A percentile compares a stretch with the other conserved stretches of the same genome.
Conservation (phyloP, 805 yeast species). For the Cyberlindnera galapagoensis region DNA sequence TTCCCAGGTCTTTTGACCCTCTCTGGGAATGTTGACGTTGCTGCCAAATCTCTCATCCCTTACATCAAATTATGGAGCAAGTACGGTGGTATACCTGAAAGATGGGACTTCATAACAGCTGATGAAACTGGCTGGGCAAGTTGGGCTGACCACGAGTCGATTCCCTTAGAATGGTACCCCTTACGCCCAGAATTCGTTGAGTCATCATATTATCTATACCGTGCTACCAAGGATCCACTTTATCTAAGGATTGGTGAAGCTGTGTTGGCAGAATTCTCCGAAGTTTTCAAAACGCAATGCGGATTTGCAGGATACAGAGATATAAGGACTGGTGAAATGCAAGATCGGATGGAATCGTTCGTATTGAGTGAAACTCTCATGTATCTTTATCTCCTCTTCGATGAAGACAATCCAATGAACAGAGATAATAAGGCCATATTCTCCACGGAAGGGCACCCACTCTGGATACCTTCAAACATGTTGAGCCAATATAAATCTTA, state of each 20-base stretch:
- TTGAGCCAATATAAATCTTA: constrained; percentile 20
- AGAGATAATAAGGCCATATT: constrained; percentile 35
- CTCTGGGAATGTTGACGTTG: constrained; percentile 66
- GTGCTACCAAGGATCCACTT: constrained; percentile 83
- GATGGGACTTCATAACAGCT: constrained; percentile 52
- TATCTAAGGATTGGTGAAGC: constrained; percentile 70
- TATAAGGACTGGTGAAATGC: constrained; percentile 51
- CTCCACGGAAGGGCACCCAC: constrained; percentile 91
- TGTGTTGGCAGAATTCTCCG: constrained; percentile 48
- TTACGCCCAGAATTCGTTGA: constrained; percentile 89
- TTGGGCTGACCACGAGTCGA: constrained; percentile 25
- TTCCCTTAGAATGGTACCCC: constrained; percentile 84
- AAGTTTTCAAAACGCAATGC: constrained; percentile 52
- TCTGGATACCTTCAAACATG: constrained; percentile 53
- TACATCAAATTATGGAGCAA: constrained; percentile 74
- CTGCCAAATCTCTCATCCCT: constrained; percentile 52
- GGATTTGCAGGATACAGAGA: constrained; percentile 80
- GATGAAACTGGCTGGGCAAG: constrained; percentile 1
- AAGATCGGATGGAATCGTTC: constrained; percentile 88
- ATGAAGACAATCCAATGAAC: constrained; percentile 50
- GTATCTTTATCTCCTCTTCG: constrained; percentile 75
- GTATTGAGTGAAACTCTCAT: constrained; percentile 83
- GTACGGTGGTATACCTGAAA: constrained; percentile 79
- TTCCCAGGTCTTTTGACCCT: constrained; percentile 82
- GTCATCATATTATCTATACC: constrained; percentile 74